phyloP scores from a whole-genome alignment of 768 basidiomycete species.

The Psilocybe cyanescens region DNA sequence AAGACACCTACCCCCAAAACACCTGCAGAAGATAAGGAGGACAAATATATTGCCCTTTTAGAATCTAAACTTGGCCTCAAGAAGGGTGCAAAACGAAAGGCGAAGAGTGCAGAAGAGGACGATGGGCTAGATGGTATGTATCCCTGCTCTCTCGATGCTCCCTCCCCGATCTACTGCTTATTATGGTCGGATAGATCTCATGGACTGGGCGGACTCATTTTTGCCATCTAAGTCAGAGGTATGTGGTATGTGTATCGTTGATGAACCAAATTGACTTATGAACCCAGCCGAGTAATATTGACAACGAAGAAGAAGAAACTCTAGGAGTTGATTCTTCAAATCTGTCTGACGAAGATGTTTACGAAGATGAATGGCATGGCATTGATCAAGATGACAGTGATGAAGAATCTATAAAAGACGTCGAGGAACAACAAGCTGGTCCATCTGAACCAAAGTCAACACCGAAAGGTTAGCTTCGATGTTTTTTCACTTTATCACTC shows the following conservation, averaged over 20 bases:
- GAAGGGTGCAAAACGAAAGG: constrained; percentile 43
- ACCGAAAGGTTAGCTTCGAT: constrained; percentile 13
- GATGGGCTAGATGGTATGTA: constrained; percentile 86
- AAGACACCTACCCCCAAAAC: background rate
- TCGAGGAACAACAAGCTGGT: background rate
- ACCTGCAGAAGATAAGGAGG: constrained; percentile 62
- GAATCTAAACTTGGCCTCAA: constrained; percentile 75
- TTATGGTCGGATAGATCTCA: constrained; percentile 44
- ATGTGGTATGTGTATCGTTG: background rate
- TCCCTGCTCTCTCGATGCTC: background rate
- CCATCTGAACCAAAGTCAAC: constrained; percentile 5
- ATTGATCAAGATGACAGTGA: constrained; percentile 28
- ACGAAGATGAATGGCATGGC: constrained; percentile 38
- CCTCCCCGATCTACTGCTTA: background rate
- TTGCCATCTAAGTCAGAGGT: constrained; percentile 20
- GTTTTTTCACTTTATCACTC: background rate
- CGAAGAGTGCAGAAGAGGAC: constrained; percentile 54
- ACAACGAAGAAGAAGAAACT: constrained; percentile 24
- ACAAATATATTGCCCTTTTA: constrained; percentile 82
- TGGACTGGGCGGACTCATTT: constrained; percentile 53
- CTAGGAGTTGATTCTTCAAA: constrained; percentile 13
- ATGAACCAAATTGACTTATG: background rate
- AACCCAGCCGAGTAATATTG: background rate
- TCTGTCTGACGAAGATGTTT: constrained; percentile 17
- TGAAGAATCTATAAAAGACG: constrained; percentile 11